Conservation (phyloP, 2,329 filamentous ascomycete species). For the Metarhizium anisopliae region DNA sequence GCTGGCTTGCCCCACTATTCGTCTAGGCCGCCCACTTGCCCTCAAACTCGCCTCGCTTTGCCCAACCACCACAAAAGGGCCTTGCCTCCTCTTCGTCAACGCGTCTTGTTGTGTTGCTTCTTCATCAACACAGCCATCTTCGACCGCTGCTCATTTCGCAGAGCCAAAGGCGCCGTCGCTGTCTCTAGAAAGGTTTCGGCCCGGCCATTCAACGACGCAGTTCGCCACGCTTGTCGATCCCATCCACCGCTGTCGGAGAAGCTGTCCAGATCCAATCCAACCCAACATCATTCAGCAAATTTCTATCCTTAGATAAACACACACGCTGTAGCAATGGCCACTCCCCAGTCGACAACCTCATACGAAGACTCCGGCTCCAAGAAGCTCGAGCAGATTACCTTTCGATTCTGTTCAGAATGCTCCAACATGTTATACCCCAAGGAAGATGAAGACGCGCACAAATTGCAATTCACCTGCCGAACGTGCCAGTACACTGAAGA, state of each 20-base stretch:
- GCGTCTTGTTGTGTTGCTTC: background rate
- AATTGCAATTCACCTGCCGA: slow-evolving; percentile 89
- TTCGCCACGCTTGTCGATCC: background rate
- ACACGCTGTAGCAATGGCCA: slow-evolving; percentile 37
- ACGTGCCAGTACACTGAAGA: slow-evolving; percentile 89
- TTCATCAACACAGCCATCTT: background rate
- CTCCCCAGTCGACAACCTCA: slow-evolving; percentile 42
- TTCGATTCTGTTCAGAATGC: slow-evolving; percentile 97
- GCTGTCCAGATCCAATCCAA: background rate
- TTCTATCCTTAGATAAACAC: background rate
- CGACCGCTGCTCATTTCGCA: slow-evolving; percentile 1
- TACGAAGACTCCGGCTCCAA: slow-evolving; percentile 36
- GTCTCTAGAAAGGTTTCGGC: background rate
- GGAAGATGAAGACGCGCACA: slow-evolving; percentile 77
- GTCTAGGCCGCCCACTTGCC: background rate
- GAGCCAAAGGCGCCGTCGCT: background rate
- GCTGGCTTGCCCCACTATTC: background rate
- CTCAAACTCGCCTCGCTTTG: background rate
- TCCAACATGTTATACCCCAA: slow-evolving; percentile 98
- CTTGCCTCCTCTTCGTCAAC: slow-evolving; percentile 4
- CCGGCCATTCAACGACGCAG: background rate
- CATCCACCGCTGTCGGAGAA: too few species aligned
- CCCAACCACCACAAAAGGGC: too few species aligned
- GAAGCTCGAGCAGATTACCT: slow-evolving; percentile 74
- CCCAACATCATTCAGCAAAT: background rate